These are phyloP conservation scores for Eragrostis curvula DNA, from an alignment of 176 grass and related monocot species.

Conservation along the genomic window DNA sequence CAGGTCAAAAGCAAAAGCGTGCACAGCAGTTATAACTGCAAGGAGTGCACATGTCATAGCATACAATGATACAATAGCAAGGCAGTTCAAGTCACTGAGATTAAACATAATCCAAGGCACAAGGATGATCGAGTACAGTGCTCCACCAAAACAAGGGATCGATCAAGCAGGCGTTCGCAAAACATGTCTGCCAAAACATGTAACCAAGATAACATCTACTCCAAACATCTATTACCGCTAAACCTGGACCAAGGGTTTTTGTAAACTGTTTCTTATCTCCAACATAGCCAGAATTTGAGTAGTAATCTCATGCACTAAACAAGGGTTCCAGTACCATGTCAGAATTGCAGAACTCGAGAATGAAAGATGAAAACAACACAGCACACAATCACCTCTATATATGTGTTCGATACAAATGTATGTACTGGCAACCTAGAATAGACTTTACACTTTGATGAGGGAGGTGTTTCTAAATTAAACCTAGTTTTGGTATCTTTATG, in stretches of 20 bases:
- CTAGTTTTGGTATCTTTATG: slow-evolving; percentile 42
- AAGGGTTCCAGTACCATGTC: neutral
- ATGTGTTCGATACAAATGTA: slow-evolving; percentile 27
- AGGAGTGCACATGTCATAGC: too few relatives aligned
- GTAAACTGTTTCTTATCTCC: neutral
- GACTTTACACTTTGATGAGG: slow-evolving; percentile 41
- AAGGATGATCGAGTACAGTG: too few relatives aligned
- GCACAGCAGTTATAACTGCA: too few relatives aligned
- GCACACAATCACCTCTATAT: slow-evolving; percentile 22
- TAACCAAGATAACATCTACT: neutral
- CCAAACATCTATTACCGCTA: neutral
- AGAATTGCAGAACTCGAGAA: slow-evolving; percentile 12
- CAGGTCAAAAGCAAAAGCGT: too few relatives aligned
- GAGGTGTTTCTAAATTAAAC: slow-evolving; percentile 46
- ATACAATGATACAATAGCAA: too few relatives aligned
- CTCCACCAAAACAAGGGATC: too few relatives aligned
- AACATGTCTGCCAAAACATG: neutral
- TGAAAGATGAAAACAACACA: slow-evolving; percentile 13
- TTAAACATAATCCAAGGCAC: too few relatives aligned
- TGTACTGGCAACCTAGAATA: slow-evolving; percentile 29
- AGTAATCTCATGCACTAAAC: neutral
- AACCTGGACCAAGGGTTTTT: neutral
- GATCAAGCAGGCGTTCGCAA: too few relatives aligned
- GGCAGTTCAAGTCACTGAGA: too few relatives aligned
- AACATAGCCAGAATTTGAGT: neutral